Conservation (phyloP, 164 flowering plant species). For the Dillenia turbinata region DNA sequence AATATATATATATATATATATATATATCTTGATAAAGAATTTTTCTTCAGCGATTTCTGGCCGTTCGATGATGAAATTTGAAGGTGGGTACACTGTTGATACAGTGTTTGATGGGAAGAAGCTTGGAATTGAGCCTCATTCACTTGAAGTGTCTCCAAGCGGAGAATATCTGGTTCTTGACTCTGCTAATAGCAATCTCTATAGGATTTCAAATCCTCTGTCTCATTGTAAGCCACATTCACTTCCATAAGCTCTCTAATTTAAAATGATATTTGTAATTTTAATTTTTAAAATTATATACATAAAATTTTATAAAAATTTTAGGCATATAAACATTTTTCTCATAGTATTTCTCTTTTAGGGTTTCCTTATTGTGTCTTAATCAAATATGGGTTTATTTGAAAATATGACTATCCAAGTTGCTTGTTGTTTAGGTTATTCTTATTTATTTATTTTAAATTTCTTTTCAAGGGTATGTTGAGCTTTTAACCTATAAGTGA, state of each 20-base stretch:
- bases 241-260: neutral
- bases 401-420: neutral
- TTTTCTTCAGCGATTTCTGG: conserved; percentile 30
- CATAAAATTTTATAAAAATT: too few relatives aligned
- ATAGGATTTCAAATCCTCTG: conserved; percentile 51
- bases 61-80: conserved; percentile 65
- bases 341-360: too few relatives aligned
- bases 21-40: too few relatives aligned
- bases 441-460: neutral
- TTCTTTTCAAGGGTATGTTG: neutral
- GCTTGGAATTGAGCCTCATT: conserved; percentile 55
- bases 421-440: neutral
- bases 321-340: too few relatives aligned
- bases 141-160: conserved; percentile 38
- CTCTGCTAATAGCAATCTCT: conserved; percentile 58
- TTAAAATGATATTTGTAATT: too few relatives aligned
- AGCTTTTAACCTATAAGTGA: neutral
- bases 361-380: neutral
- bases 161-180: conserved; percentile 61
- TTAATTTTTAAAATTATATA: too few relatives aligned
- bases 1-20: too few relatives aligned
- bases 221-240: conserved; percentile 42
- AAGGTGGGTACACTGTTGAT: conserved; percentile 57
- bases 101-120: conserved; percentile 71
- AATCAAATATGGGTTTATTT: too few relatives aligned